Percentiles rank a stretch among this genome's conserved stretches.
These are phyloP conservation scores for Geranium incanum DNA, from an alignment of 441 rosid species.

Conservation along the genomic window DNA sequence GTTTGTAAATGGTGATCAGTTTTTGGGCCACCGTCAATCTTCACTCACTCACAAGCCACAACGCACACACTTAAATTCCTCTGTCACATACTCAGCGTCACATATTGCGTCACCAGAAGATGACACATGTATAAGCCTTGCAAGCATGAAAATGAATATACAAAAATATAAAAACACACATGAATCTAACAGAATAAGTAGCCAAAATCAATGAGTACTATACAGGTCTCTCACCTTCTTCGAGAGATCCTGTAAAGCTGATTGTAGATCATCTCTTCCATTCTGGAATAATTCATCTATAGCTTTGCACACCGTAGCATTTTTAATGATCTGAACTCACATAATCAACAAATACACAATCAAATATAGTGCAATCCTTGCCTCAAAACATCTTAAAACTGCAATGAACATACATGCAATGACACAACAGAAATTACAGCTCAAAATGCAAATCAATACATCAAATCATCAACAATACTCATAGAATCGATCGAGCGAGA, in stretches of 20 bases:
- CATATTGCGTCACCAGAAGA: not conserved
- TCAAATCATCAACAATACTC: not conserved
- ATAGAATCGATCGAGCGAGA: not conserved
- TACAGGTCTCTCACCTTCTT: conserved; percentile 47
- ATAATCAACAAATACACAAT: not conserved
- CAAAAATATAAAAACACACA: not conserved
- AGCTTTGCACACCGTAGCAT: conserved; percentile 65
- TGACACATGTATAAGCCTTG: not conserved
- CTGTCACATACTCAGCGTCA: not conserved
- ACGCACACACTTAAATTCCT: not conserved
- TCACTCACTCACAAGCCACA: not conserved
- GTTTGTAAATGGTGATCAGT: not conserved
- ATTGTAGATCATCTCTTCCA: conserved; percentile 42
- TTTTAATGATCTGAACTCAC: conserved; percentile 57
- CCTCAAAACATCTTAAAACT: too few relatives aligned
- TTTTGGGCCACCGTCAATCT: not conserved
- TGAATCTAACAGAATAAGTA: not conserved
- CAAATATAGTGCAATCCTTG: not conserved
- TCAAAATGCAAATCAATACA: not conserved
- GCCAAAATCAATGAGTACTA: not conserved
- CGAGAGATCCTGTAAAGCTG: conserved; percentile 45
- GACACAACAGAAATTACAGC: not conserved
- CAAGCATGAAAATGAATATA: not conserved
- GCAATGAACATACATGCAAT: not conserved
- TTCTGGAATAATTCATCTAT: conserved; percentile 62